Evolutionary conservation across 1,139 yeast genomes (phyloP).

Genomic region (Trichomonascaceae sp.): DNA sequence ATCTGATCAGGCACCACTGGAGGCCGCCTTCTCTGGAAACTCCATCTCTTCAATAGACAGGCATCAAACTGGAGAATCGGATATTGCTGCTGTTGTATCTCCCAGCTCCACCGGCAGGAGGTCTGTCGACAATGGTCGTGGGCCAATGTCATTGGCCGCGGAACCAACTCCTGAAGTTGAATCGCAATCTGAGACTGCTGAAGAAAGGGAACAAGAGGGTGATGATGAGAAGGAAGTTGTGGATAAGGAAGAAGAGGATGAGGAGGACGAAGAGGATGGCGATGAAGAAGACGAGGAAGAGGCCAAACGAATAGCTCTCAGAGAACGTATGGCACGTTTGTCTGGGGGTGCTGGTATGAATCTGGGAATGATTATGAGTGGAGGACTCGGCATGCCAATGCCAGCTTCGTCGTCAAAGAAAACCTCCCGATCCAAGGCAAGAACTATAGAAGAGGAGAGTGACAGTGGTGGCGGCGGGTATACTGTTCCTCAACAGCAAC

Average conservation of each 20-base stretch:
- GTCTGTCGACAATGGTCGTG: conserved; percentile 7
- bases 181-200: conserved; percentile 14
- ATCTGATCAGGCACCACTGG: conserved; percentile 11
- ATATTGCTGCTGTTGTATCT: not conserved
- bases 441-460: conserved; percentile 24
- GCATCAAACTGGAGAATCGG: conserved; percentile 14
- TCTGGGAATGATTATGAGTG: conserved; percentile 39
- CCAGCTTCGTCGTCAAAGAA: conserved; percentile 28
- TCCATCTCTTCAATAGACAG: conserved; percentile 12
- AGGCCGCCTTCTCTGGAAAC: conserved; percentile 16
- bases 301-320: conserved; percentile 65
- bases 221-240: conserved; percentile 14
- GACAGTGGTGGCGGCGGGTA: conserved; percentile 22
- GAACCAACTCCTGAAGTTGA: conserved; percentile 12
- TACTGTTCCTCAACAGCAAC: conserved; percentile 31
- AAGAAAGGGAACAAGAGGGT: conserved; percentile 14
- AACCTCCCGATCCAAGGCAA: conserved; percentile 16
- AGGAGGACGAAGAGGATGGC: conserved; percentile 28
- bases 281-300: conserved; percentile 61
- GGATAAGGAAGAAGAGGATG: conserved; percentile 22
- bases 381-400: conserved; percentile 29
- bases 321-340: conserved; percentile 93
- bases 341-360: conserved; percentile 74
- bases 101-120: conserved; percentile 1
- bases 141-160: conserved; percentile 12